Evolutionary conservation across 2,329 filamentous ascomycete species (phyloP), one percentile per base, ranked within the genome.

Genomic region (Fusarium palustre): DNA sequence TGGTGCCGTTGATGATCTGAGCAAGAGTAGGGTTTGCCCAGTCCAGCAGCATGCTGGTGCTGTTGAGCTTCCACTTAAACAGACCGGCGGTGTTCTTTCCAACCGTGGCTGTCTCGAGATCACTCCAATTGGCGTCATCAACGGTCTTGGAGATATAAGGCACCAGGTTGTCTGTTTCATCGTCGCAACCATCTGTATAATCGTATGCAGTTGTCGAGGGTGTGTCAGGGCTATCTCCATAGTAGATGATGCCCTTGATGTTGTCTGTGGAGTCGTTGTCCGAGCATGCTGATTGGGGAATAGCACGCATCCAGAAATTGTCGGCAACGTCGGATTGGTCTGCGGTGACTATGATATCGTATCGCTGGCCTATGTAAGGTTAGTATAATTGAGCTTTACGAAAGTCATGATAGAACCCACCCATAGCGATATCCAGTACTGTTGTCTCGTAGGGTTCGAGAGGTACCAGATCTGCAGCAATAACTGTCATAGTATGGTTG

Each of bases 381-480:
- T 12, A 60, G 55, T 15, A 7, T 1, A 3, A 0, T 1, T 13
- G 2, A 22, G 1, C 3, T 12, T 16, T 3, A 0, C 1, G 0
- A 15, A 8, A 2, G 1, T 1, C 3, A 6, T 11, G 10, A 11
- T 11, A 12, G 9, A 1, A 39, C 67, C 36, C n/a, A 72, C 67
- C 70, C 70, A 73, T 73, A 12, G 43, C 62, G 0, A 73, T 13
- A 13, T 69, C 38, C 0, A 73, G 7, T 7, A 82, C 54, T 0
- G 81, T 79, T 1, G 87, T 83, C 1, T 77, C 76, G 63, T 85
- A 90, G 0, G 88, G 88, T 25, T 80, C 71, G 25, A 91, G 81
- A 3, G 88, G 86, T 0, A 90, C 85, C 6, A 90, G 77, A 62
- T 90, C 89, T n/a, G 77, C 79, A 1, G 83, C 81, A 39, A 91